Conservation (phyloP, 176 grass and related monocot genomes). For the Miscanthus lutarioriparius region DNA sequence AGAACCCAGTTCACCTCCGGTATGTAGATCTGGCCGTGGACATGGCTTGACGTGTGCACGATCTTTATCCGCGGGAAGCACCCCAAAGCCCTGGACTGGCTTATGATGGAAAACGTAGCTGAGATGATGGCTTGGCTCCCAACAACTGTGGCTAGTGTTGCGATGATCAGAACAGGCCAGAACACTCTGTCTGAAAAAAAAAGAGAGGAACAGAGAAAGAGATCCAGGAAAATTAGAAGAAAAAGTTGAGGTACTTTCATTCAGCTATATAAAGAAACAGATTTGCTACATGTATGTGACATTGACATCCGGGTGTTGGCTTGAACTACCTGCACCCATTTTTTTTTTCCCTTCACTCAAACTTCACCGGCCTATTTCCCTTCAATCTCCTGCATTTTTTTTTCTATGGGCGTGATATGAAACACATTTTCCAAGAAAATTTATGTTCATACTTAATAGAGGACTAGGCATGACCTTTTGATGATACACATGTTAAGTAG, state of each 20-base stretch:
- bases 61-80: conserved; percentile 88
- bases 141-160: conserved; percentile 78
- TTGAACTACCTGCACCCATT: background rate
- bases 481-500: too few species aligned
- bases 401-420: too few species aligned
- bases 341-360: background rate
- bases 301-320: background rate
- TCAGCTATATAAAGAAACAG: background rate
- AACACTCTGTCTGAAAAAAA: conserved; percentile 63
- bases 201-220: background rate
- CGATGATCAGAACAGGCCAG: conserved; percentile 78
- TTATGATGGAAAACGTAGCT: conserved; percentile 83
- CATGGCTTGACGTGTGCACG: conserved; percentile 75
- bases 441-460: too few species aligned
- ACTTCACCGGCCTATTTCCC: too few species aligned
- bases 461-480: too few species aligned
- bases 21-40: conserved; percentile 92
- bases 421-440: too few species aligned
- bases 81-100: conserved; percentile 81
- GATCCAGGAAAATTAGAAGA: background rate
- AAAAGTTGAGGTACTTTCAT: background rate
- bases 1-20: conserved; percentile 88
- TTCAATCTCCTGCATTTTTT: too few species aligned
- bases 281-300: background rate
- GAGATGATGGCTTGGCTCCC: conserved; percentile 95